phyloP scores from a whole-genome alignment of 2,329 filamentous ascomycete genomes.

The Clonostachys solani region DNA sequence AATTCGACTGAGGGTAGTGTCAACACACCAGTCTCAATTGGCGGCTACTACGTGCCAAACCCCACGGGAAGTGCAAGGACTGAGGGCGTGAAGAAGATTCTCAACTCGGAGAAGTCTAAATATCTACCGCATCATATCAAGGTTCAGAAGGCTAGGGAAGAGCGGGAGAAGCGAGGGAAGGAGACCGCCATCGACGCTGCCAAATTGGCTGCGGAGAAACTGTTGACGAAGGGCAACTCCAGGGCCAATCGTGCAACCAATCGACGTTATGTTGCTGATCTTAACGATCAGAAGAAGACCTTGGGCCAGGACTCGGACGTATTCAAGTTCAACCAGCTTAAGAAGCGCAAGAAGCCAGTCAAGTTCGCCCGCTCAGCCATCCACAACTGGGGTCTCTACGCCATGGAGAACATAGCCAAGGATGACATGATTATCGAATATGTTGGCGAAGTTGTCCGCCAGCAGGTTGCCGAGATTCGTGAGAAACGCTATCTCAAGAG shows the following conservation, averaged over 20 bases:
- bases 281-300: conserved; percentile 91
- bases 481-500: conserved; percentile 92
- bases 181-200: conserved; percentile 64
- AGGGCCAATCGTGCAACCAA: conserved; percentile 94
- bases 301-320: conserved; percentile 82
- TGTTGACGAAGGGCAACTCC: conserved; percentile 82
- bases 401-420: conserved; percentile 93
- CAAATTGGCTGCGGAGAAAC: conserved; percentile 73
- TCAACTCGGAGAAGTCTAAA: conserved; percentile 96
- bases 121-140: conserved; percentile 97
- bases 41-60: conserved; percentile 80
- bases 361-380: conserved; percentile 97
- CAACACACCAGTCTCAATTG: conserved; percentile 37
- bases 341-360: conserved; percentile 99
- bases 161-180: conserved; percentile 76
- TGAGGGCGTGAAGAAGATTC: conserved; percentile 90
- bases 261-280: conserved; percentile 86
- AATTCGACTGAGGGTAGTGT: conserved; percentile 30
- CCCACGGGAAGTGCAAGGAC: conserved; percentile 81
- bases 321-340: conserved; percentile 96
- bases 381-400: conserved; percentile 97
- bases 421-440: conserved; percentile 99
- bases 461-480: conserved; percentile 94
- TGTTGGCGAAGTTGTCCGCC: conserved; percentile 93
- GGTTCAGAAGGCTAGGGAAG: conserved; percentile 85